Percentiles rank a stretch among this genome's conserved stretches.
phyloP scores from a whole-genome alignment of 2,329 filamentous ascomycete species.

The Teratosphaeria gauchensis region DNA sequence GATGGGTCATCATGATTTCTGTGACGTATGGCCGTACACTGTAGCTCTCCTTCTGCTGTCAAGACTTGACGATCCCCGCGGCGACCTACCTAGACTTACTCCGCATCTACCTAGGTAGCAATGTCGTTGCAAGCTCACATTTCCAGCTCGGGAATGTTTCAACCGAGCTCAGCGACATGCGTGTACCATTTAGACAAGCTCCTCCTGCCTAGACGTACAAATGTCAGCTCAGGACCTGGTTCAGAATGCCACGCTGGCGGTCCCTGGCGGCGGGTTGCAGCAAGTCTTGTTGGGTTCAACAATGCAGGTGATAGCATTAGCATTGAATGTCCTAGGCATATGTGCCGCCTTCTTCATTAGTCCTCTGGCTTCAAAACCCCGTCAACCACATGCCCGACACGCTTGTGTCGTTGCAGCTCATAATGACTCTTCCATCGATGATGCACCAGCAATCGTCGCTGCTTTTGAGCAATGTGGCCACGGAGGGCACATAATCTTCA shows the following conservation, averaged over 20 bases:
- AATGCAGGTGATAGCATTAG: not conserved
- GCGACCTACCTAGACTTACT: not conserved
- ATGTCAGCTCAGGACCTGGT: not conserved
- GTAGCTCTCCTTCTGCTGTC: too few species aligned
- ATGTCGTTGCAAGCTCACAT: not conserved
- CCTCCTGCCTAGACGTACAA: not conserved
- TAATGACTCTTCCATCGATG: constrained; percentile 28
- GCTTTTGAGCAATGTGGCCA: constrained; percentile 44
- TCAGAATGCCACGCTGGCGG: not conserved
- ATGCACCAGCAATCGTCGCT: constrained; percentile 43
- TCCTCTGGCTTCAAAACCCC: not conserved
- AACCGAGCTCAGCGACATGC: not conserved
- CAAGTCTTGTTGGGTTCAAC: not conserved
- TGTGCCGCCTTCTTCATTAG: not conserved
- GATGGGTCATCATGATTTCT: too few species aligned
- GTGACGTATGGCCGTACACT: too few species aligned
- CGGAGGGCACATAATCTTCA: constrained; percentile 43
- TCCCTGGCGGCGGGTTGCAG: not conserved
- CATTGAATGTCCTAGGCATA: not conserved
- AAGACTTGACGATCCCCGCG: too few species aligned
- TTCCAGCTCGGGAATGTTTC: not conserved
- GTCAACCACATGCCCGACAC: not conserved
- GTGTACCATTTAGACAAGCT: not conserved
- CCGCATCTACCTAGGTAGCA: not conserved
- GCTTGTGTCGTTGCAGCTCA: constrained; percentile 11